phyloP scores from a whole-genome alignment of 2,329 filamentous ascomycete genomes.

The Apiospora arundinis region DNA sequence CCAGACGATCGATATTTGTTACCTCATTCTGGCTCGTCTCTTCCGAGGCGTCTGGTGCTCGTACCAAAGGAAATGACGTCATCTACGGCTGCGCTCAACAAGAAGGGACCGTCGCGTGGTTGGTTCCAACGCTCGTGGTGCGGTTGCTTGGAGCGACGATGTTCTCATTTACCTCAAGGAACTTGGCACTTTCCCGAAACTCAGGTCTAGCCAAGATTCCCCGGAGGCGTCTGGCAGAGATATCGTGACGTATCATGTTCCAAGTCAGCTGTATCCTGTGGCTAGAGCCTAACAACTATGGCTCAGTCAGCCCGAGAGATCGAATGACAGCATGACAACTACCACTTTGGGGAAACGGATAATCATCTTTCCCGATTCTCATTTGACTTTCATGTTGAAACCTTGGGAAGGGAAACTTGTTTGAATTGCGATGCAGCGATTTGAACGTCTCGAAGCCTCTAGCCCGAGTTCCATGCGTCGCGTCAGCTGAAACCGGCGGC shows the following conservation, averaged over 20 bases:
- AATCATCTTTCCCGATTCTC: neutral
- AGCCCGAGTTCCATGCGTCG: neutral
- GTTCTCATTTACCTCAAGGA: neutral
- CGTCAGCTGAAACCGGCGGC: conserved; percentile 18
- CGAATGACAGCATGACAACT: neutral
- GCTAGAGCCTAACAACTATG: neutral
- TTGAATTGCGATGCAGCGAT: neutral
- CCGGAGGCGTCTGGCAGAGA: neutral
- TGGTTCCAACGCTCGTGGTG: neutral
- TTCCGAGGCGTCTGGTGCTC: neutral
- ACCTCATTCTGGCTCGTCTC: too few species aligned
- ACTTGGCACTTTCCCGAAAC: neutral
- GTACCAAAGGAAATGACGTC: neutral
- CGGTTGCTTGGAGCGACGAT: neutral
- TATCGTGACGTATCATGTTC: neutral
- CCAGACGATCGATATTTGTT: too few species aligned
- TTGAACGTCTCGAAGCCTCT: conserved; percentile 7
- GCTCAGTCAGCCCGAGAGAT: neutral
- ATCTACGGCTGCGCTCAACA: neutral
- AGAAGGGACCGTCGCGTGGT: neutral
- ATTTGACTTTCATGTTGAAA: neutral
- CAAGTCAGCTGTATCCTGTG: conserved; percentile 4
- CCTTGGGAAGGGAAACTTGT: conserved; percentile 1
- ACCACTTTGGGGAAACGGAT: neutral
- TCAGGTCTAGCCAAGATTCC: neutral